Percentiles rank a stretch among this genome's conserved stretches.
These are phyloP conservation scores for Calocera viscosa DNA, from an alignment of 768 basidiomycete species.

Conservation along the genomic window DNA sequence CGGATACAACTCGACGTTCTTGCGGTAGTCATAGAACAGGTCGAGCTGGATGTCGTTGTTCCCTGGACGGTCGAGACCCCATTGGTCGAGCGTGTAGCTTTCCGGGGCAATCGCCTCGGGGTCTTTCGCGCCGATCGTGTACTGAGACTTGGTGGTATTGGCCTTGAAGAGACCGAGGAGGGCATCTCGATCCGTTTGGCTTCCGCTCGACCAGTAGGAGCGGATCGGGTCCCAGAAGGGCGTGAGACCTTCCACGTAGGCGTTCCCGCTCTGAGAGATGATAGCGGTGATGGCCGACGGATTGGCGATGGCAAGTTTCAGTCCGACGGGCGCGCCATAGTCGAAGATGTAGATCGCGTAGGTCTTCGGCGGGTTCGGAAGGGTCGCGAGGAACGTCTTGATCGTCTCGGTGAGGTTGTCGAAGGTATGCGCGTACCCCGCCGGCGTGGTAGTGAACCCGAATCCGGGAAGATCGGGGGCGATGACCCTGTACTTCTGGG, in stretches of 20 bases:
- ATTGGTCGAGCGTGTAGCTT: conserved; percentile 37
- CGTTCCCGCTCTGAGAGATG: conserved; percentile 40
- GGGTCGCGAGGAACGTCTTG: conserved; percentile 31
- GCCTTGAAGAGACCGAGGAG: conserved; percentile 22
- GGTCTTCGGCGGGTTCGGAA: conserved; percentile 25
- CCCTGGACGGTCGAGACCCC: conserved; percentile 31
- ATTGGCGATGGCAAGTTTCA: conserved; percentile 32
- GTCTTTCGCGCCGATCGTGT: conserved; percentile 27
- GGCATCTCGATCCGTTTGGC: conserved; percentile 22
- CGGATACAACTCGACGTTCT: conserved; percentile 36
- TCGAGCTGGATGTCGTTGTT: conserved; percentile 36
- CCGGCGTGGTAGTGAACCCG: conserved; percentile 37
- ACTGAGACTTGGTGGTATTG: conserved; percentile 31
- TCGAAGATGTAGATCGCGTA: conserved; percentile 41
- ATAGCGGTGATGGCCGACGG: conserved; percentile 35
- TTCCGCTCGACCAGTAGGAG: conserved; percentile 26
- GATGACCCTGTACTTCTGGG: conserved; percentile 33
- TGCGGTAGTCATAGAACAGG: conserved; percentile 33
- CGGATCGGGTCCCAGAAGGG: conserved; percentile 31
- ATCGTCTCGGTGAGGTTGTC: conserved; percentile 32
- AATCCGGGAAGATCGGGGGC: conserved; percentile 44
- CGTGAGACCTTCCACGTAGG: conserved; percentile 36
- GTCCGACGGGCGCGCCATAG: conserved; percentile 31
- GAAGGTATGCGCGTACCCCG: conserved; percentile 31
- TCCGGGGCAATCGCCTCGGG: too few relatives aligned